These are phyloP conservation scores for Verticillium albo-atrum DNA, from an alignment of 2,329 filamentous ascomycete species.

Conservation along the genomic window DNA sequence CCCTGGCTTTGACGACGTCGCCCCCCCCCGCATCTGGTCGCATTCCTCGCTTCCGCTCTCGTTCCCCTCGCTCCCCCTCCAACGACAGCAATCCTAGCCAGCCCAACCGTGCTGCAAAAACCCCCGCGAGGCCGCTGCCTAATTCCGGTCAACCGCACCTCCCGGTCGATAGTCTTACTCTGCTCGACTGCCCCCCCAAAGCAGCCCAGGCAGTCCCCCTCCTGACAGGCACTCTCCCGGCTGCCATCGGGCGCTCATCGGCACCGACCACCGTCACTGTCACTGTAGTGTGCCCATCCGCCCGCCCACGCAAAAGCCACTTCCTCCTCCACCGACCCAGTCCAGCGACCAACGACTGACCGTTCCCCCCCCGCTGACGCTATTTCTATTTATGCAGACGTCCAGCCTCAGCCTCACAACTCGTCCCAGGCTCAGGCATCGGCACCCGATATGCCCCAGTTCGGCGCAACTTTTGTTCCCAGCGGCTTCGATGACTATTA, in stretches of 20 bases:
- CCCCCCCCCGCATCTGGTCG: background rate
- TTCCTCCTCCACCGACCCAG: background rate
- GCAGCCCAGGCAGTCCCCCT: background rate
- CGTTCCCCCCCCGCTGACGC: background rate
- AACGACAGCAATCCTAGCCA: background rate
- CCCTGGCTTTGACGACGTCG: background rate
- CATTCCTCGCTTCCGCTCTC: background rate
- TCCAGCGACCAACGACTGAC: background rate
- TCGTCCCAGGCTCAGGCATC: background rate
- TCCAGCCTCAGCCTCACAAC: constrained; percentile 1
- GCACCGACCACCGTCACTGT: background rate
- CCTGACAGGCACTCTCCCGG: background rate
- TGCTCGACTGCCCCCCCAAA: background rate
- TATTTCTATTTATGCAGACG: constrained; percentile 2
- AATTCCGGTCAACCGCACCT: background rate
- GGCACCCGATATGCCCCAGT: constrained; percentile 33
- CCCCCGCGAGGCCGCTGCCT: background rate
- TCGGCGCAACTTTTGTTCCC: constrained; percentile 56
- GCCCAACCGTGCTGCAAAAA: background rate
- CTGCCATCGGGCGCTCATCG: background rate
- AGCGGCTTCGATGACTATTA: constrained; percentile 56
- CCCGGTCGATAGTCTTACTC: background rate
- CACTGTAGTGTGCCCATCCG: background rate
- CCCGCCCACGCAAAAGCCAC: background rate
- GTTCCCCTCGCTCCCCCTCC: background rate